Evolutionary conservation across 176 grass and related monocot species (phyloP), one percentile per base, ranked within the genome.

Genomic region (Oryza coarctata): DNA sequence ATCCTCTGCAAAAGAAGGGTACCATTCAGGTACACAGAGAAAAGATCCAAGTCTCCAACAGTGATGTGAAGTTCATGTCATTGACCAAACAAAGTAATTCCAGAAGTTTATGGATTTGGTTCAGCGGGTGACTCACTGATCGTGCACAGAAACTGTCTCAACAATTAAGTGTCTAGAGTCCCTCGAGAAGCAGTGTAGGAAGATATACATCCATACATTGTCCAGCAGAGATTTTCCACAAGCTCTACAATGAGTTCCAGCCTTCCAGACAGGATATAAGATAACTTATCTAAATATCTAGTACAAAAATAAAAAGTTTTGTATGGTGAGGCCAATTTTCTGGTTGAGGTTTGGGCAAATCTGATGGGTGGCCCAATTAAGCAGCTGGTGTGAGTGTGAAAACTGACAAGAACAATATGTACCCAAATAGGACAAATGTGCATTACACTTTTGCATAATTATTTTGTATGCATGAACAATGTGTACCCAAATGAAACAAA

Each of bases 1-100:
- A 15, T 0, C 13, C n/a, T 77, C 88, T 89, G 79, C 22, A 86
- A 78, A 68, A 74, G 9, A 82, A 43, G 44, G 68, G 26, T 38
- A 76, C 23, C 25, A 65, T 57, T 88, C 41, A 83, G 33, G 31
- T 83, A 66, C 47, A 40, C 14, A 70, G 11, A 83, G 40, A 83
- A 73, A 86, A 32, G 4, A 35, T 67, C 65, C 47, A 23, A 23
- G 52, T 58, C 52, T 23, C 52, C 52, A 68, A 33, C 69, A 67
- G 20, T 65, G 62, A 58, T 49, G 36, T 61, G 33, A 8, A 68
- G 6, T 34, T 40, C 43, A 7, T 77, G 26, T 57, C 63, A 84
- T 61, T 73, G 35, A 68, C 47, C 49, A 77, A 41, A 49, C 6
- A 32, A 0, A 61, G 11, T 22, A 40, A 41, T 12, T 58, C 17